Base-by-base conservation (phyloP, 257 asterid genomes). In the Verbascum thapsus region DNA sequence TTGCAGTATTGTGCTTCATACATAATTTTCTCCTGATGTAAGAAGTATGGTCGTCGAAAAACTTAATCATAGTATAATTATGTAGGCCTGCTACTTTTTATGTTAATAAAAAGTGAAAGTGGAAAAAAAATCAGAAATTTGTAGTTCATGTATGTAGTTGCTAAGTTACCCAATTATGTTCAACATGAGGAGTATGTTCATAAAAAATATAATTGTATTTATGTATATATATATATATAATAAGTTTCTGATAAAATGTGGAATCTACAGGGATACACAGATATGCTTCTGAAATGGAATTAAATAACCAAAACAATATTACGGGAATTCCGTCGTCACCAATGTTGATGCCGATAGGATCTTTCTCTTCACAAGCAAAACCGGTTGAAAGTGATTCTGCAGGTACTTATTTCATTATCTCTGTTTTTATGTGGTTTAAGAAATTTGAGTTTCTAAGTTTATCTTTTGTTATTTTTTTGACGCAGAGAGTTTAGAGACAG, bases 401-500 rank as follows among this genome's bases (percentile, higher is more conserved):
- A 75, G 98, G 95, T 85, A 64, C 66, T 38, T 74, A 19, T 65
- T 65, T 37, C 5, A 26, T 16, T 41, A 58, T 38, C 53, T 42
- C 37, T 4, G 41, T 10, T 35, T 57, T 73, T 26, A 40, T 23
- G 30, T 54, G 17, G 70, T 39, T 55, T 54, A 12, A 19, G 43
- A 49, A 23, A 26, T 20, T 60, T 38, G 8, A 15, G 37, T 49
- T 8, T 34, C 42, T 53, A 43, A 43, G 50, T 9, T 42, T 60
- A 70, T 57, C 17, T 45, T 48, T 61, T 38, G 59, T 67, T 58
- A 65, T 73, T 72, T 73, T 72, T 71, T 69, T 40, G 80, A 71
- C 74, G 81, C 88, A 76, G 99, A 74, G 69, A 76, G 69, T 75
- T 80, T 88, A 76, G 99, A 74, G 69, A 76, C 88, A 11, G 96